Evolutionary conservation across 2,329 filamentous ascomycete genomes (phyloP), one percentile per base, ranked within the genome.

Genomic region (Aureobasidium mangrovei): DNA sequence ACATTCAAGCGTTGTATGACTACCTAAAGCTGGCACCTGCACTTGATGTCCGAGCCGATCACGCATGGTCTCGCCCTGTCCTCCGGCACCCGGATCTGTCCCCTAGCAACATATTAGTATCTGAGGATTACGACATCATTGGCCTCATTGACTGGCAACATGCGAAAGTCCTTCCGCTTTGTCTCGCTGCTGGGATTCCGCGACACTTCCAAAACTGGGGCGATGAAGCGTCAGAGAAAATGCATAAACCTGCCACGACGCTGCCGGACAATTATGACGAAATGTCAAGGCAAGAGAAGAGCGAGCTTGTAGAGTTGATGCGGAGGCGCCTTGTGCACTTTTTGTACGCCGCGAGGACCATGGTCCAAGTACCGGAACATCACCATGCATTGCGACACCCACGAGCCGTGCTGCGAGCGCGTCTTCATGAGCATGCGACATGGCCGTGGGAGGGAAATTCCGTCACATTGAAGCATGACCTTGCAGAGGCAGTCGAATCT

Each of bases 131-230:
- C 41, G 64, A 65, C 7, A 67, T 73, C 28, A 62, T 63, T n/a
- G 61, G 68, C 28, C 57, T 74, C 0, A 70, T 74, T 26, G 70
- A 74, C 55, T 74, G 69, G 70, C 69, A 74, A 58, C 66, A 72
- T 57, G 60, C 61, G 43, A 40, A 64, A 3, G 59, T 68, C 42
- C 63, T 72, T 27, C 70, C 69, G 3, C 66, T 67, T 7, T 69
- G 70, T 52, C 61, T 73, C 4, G 60, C 63, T 7, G 63, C 66
- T 24, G 66, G 67, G 4, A 69, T 74, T 51, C 71, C 70, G 35
- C 61, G 62, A 4, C 55, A 58, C 40, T 69, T 74, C 58, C 66
- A 71, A 55, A 72, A 73, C 53, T 72, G 69, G 55, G 56, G 59
- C 36, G 65, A 67, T 55, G 32, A 9, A 7, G 40, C 5, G 6